Base-by-base conservation (phyloP, 2,329 filamentous ascomycete genomes). In the Huntiella decipiens region DNA sequence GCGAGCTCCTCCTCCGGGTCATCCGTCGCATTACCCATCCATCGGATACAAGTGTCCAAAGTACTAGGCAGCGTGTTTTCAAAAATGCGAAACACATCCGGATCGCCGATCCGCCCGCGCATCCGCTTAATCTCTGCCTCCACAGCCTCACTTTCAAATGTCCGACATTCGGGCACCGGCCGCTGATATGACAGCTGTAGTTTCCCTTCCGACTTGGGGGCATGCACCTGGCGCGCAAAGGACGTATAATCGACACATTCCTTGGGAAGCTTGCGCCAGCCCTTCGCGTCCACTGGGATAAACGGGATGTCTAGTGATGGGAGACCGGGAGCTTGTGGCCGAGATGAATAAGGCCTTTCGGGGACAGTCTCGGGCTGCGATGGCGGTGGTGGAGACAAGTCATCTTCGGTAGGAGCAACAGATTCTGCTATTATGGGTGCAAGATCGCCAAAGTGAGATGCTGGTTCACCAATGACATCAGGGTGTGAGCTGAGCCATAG, bases 51-150 rank as follows among this genome's bases (percentile, higher is more conserved):
- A 1, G 83, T 87, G 55, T 91, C 83, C 15, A 88, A 64, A 0
- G 83, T 88, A 54, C 86, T 88, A 0, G 83, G 81, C 51, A 82
- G 87, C 2, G 81, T 80, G 58, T 91, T 91, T 54, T 85, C 79
- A 56, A 92, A 91, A 8, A 92, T 66, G 22, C 82, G 74, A 35
- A 79, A 82, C 19, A 92, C 68, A 56, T 91, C 84, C 2, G 64
- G 66, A 51, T 71, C 63, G 37, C 57, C 56, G 44, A 69, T 63
- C 4, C 58, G 54, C 4, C 52, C 51, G 53, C 58, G 62, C 57
- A 69, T 61, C n/a, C 50, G 22, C 47, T 46, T 28, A 15, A 52
- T 48, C n/a, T 47, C 43, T 17, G 22, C 22, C 37, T 52, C 51
- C 12, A 48, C 51, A 19, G 44, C 39, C 6, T 43, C 34, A 5